phyloP scores from a whole-genome alignment of 768 basidiomycete genomes.

The Boletus subcaerulescens region DNA sequence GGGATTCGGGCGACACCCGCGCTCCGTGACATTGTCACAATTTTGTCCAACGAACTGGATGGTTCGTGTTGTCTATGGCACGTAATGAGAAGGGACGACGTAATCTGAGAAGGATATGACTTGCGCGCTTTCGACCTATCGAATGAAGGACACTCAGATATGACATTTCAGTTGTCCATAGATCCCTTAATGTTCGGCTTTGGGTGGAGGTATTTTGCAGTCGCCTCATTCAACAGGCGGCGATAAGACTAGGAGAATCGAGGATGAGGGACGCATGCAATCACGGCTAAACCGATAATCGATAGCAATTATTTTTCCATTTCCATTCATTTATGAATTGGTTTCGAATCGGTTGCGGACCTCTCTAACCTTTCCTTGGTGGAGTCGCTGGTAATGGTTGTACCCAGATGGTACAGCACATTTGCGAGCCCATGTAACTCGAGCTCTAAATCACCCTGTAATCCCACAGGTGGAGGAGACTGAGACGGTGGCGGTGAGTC shows the following conservation, averaged over 20 bases:
- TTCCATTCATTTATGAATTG: slow-evolving; percentile 93
- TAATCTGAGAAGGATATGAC: too few relatives aligned
- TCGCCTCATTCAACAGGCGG: slow-evolving; percentile 61
- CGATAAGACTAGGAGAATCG: slow-evolving; percentile 58
- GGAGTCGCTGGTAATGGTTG: slow-evolving; percentile 79
- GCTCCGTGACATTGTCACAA: slow-evolving; percentile 47
- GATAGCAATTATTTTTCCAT: slow-evolving; percentile 78
- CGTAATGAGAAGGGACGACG: background rate
- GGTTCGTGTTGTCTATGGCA: background rate
- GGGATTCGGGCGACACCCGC: slow-evolving; percentile 58
- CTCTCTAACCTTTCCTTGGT: slow-evolving; percentile 80
- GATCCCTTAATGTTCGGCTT: slow-evolving; percentile 6
- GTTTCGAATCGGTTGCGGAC: slow-evolving; percentile 83
- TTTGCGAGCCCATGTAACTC: slow-evolving; percentile 76
- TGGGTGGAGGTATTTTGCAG: slow-evolving; percentile 43
- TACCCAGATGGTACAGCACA: slow-evolving; percentile 76
- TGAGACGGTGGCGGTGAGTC: slow-evolving; percentile 69
- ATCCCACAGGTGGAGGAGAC: slow-evolving; percentile 65
- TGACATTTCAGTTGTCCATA: background rate
- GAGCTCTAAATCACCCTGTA: slow-evolving; percentile 72
- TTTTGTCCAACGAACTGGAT: slow-evolving; percentile 38
- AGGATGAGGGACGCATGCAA: slow-evolving; percentile 1
- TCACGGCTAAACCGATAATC: slow-evolving; percentile 37
- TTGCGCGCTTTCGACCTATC: background rate
- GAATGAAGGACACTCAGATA: background rate